Evolutionary conservation across 2,329 filamentous ascomycete species (phyloP).

Genomic region (Epichloe coenophiala): DNA sequence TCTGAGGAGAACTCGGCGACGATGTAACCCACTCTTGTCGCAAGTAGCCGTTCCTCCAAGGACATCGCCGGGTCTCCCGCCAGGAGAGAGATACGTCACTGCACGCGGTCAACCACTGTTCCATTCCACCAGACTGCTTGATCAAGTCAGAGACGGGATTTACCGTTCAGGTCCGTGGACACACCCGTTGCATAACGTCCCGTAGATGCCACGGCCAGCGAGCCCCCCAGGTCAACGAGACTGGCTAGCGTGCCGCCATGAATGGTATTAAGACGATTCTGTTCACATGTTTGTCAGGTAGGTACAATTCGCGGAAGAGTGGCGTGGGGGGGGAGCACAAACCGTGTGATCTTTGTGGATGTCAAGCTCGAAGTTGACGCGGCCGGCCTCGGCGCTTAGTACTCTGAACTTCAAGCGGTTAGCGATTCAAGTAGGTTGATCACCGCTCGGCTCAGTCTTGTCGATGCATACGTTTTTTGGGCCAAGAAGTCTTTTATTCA

Average conservation of each 20-base stretch:
- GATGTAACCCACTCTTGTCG: conserved; percentile 39
- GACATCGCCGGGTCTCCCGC: conserved; percentile 42
- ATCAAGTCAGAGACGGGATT: neutral
- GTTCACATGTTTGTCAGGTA: fast-evolving
- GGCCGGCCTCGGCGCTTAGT: conserved; percentile 48
- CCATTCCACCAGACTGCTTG: neutral
- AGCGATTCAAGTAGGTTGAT: neutral
- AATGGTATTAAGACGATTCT: conserved; percentile 66
- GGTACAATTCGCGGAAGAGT: neutral
- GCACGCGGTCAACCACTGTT: neutral
- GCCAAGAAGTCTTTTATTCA: conserved; percentile 13
- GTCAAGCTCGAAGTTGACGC: conserved; percentile 63
- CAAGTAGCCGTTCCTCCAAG: conserved; percentile 43
- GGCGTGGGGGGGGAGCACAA: conserved; percentile 9
- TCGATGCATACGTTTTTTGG: conserved; percentile 4
- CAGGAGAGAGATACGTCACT: conserved; percentile 51
- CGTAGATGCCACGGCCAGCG: conserved; percentile 50
- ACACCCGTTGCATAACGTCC: conserved; percentile 50
- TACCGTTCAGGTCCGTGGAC: conserved; percentile 51
- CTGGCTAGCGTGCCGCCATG: conserved; percentile 70
- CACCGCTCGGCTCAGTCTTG: neutral
- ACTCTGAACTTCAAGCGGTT: conserved; percentile 44
- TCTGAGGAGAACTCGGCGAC: neutral
- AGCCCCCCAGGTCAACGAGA: conserved; percentile 57
- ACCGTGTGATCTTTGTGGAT: conserved; percentile 66